phyloP scores from a whole-genome alignment of 2,329 filamentous ascomycete species.

The Aspergillus alliaceus region DNA sequence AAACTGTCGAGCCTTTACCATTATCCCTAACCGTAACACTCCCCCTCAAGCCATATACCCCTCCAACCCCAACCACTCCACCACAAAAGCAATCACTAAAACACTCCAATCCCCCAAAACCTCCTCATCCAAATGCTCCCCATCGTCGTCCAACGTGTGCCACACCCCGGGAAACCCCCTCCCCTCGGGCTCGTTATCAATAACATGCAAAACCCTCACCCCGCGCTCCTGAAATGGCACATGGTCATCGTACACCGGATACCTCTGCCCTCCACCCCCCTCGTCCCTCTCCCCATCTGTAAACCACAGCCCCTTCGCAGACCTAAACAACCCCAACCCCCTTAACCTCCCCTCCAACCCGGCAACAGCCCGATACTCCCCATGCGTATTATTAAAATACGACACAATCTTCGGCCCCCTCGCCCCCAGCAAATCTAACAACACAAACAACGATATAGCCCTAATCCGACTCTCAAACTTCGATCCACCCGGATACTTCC shows the following conservation, averaged over 20 bases:
- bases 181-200: conserved; percentile 60
- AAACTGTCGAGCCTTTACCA: no score
- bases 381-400: conserved; percentile 86
- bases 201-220: conserved; percentile 84
- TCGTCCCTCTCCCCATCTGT: conserved; percentile 57
- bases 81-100: conserved; percentile 77
- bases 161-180: conserved; percentile 71
- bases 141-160: conserved; percentile 83
- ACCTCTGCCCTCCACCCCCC: conserved; percentile 30
- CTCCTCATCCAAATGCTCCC: conserved; percentile 73
- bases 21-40: no score
- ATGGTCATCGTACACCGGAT: conserved; percentile 77
- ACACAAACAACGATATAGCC: conserved; percentile 81
- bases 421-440: conserved; percentile 83
- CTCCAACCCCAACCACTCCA: conserved; percentile 87
- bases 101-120: conserved; percentile 84
- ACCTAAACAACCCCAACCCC: background rate
- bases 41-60: conserved; percentile 41
- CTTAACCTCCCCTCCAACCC: conserved; percentile 72
- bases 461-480: conserved; percentile 71
- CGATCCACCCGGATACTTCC: conserved; percentile 67
- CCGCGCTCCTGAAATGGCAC: conserved; percentile 83
- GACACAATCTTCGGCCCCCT: conserved; percentile 70
- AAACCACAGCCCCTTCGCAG: conserved; percentile 57
- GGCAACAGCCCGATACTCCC: conserved; percentile 80